These are phyloP conservation scores for Pleurostoma richardsiae DNA, from an alignment of 2,329 filamentous ascomycete genomes.

Conservation along the genomic window DNA sequence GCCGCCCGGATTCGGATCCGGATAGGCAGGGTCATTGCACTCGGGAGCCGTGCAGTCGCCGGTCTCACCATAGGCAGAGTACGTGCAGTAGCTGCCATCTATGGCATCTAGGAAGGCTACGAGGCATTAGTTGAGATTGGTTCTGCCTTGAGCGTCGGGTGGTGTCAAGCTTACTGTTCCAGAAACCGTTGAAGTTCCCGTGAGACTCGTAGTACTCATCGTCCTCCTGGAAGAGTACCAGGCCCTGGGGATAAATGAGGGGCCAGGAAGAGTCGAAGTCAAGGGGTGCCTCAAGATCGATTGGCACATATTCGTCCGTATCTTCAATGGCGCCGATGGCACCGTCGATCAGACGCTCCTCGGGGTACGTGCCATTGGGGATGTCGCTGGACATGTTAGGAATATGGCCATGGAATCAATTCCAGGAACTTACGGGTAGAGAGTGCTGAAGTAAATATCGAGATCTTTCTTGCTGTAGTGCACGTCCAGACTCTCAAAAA, in stretches of 20 bases:
- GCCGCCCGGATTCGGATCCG: conserved; percentile 35
- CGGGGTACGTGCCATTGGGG: conserved; percentile 22
- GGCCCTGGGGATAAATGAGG: conserved; percentile 33
- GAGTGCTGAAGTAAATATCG: conserved; percentile 18
- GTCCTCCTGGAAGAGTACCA: conserved; percentile 33
- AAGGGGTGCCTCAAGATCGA: conserved; percentile 26
- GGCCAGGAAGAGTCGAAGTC: conserved; percentile 29
- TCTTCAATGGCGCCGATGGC: conserved; percentile 14
- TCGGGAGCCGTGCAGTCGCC: conserved; percentile 29
- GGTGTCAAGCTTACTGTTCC: neutral
- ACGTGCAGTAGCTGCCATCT: conserved; percentile 45
- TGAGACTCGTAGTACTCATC: conserved; percentile 29
- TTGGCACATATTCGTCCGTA: conserved; percentile 9
- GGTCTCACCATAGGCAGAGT: conserved; percentile 38
- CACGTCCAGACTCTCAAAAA: conserved; percentile 25
- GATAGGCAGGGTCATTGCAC: conserved; percentile 41
- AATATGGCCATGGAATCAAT: no score
- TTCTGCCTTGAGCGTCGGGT: no score
- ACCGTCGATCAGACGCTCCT: conserved; percentile 23
- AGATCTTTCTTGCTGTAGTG: conserved; percentile 25
- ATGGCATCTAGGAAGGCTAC: conserved; percentile 31
- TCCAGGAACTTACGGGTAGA: conserved; percentile 4
- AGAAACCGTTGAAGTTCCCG: conserved; percentile 7
- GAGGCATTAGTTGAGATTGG: no score
- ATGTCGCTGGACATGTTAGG: conserved; percentile 10